Base-by-base conservation (phyloP, 495 filamentous ascomycete genomes). In the Aspergillus avenaceus region DNA sequence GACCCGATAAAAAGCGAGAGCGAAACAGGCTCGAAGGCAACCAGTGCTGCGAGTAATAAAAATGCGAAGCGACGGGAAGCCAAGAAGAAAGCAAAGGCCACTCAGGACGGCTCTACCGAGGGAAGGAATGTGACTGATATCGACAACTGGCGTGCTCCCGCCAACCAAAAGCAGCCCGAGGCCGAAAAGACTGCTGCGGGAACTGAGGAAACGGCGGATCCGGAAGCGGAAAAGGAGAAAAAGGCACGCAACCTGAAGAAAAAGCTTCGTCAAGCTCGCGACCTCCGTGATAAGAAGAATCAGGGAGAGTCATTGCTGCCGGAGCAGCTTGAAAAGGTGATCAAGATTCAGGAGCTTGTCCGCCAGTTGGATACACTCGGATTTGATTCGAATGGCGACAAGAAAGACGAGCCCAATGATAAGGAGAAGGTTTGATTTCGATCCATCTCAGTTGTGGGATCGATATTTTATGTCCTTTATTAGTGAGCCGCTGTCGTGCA, bases 281-380 rank as follows among this genome's bases (percentile, higher is more conserved):
- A 97, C 1, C 72, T 99, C 34, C 85, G 87, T 59, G 85, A 84
- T 58, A 96, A 96, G 76, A 95, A 96, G 69, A 87, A 96, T 19
- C 80, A 83, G 29, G 95, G 93, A 21, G 85, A 86, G 53, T 72
- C 76, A 0, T 66, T 99, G 53, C 73, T 96, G 12, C 95, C 95
- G 0, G 95, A 99, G 69, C 95, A 99, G 72, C 84, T 97, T 45
- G 91, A 90, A 51, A 99, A 99, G 73, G 86, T 99, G 38, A 93
- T 95, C 61, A 95, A 91, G 68, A 95, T 99, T 61, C 87, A 89
- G 43, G 93, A 97, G 69, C 77, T 99, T 16, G 85, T 96, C 45
- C 78, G 90, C 26, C 90, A 97, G 64, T 76, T 99, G 23, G 90
- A 96, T 56, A 75, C 76, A 6, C 72, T 99, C 24, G 95, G 93